phyloP scores from a whole-genome alignment of 441 rosid genomes.

The Euphorbia celastroides region DNA sequence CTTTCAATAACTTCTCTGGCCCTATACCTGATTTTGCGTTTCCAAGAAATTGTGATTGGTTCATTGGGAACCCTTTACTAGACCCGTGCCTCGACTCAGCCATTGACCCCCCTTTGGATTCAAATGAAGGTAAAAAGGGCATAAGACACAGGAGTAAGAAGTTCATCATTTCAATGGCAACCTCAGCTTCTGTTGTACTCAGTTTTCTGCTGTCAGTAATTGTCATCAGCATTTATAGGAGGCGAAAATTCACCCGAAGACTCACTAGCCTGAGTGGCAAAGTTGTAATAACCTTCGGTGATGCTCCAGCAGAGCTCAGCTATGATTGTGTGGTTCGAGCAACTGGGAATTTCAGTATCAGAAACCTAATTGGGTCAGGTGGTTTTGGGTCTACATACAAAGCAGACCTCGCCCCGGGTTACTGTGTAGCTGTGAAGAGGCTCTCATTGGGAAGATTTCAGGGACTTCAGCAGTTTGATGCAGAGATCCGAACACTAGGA shows the following conservation, averaged over 20 bases:
- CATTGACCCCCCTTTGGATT: slow-evolving; percentile 17
- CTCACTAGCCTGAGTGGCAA: slow-evolving; percentile 29
- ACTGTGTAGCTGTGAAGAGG: slow-evolving; percentile 77
- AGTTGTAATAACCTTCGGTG: slow-evolving; percentile 49
- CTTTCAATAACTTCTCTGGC: slow-evolving; percentile 77
- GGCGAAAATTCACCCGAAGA: slow-evolving; percentile 25
- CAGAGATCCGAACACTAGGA: slow-evolving; percentile 75
- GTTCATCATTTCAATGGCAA: slow-evolving; percentile 27
- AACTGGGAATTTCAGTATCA: slow-evolving; percentile 46
- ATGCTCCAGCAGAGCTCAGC: slow-evolving; percentile 44
- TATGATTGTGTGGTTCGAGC: slow-evolving; percentile 51
- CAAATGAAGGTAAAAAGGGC: slow-evolving; percentile 22
- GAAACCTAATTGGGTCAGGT: slow-evolving; percentile 75
- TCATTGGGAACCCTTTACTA: slow-evolving; percentile 35
- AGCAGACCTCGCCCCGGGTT: slow-evolving; percentile 56
- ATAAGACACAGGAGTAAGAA: slow-evolving; percentile 20
- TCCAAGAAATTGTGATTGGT: slow-evolving; percentile 32
- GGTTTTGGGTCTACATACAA: slow-evolving; percentile 77
- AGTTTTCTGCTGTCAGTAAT: slow-evolving; percentile 21
- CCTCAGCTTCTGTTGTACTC: slow-evolving; percentile 35
- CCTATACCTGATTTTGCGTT: slow-evolving; percentile 60
- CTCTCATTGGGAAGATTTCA: too few species aligned
- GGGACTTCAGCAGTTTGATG: too few species aligned
- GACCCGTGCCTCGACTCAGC: slow-evolving; percentile 26
- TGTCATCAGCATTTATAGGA: slow-evolving; percentile 23